Percentiles rank a stretch among this genome's conserved stretches.
phyloP scores from a whole-genome alignment of 2,329 filamentous ascomycete species.

The Bipolaris sorokiniana region DNA sequence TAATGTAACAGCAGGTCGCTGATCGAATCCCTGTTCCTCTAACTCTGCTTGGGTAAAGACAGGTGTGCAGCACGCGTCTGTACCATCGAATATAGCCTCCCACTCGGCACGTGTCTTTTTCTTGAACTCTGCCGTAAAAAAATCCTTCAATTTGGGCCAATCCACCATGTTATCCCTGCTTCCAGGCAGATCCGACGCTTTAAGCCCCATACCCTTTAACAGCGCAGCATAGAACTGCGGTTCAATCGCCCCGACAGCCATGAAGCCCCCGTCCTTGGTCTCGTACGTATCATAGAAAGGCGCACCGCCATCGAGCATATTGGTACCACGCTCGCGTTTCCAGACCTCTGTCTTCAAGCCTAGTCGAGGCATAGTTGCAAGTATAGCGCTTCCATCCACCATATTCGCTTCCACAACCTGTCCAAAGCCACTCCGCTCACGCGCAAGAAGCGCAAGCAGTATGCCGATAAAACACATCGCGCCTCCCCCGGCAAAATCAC shows the following conservation, averaged over 20 bases:
- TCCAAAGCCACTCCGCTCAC: slow-evolving; percentile 68
- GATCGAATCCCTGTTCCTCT: slow-evolving; percentile 68
- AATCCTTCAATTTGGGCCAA: slow-evolving; percentile 70
- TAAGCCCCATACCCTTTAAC: slow-evolving; percentile 69
- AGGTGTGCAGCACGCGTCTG: slow-evolving; percentile 91
- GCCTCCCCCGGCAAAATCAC: slow-evolving; percentile 90
- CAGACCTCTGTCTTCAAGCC: slow-evolving; percentile 68
- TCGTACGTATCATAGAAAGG: slow-evolving; percentile 92
- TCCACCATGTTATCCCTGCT: slow-evolving; percentile 64
- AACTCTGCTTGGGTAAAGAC: slow-evolving; percentile 79
- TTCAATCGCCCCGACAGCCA: slow-evolving; percentile 89
- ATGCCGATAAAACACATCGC: slow-evolving; percentile 82
- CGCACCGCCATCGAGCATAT: slow-evolving; percentile 81
- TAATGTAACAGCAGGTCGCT: slow-evolving; percentile 73
- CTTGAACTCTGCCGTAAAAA: slow-evolving; percentile 70
- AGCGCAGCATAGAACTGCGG: slow-evolving; percentile 79
- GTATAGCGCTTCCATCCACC: slow-evolving; percentile 85
- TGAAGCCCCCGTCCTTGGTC: slow-evolving; percentile 76
- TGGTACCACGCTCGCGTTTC: slow-evolving; percentile 69
- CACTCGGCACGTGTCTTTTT: slow-evolving; percentile 75
- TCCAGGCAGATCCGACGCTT: slow-evolving; percentile 51
- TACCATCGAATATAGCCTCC: slow-evolving; percentile 86
- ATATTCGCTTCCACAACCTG: slow-evolving; percentile 96
- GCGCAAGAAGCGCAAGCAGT: slow-evolving; percentile 75
- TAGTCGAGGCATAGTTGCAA: slow-evolving; percentile 79